These are phyloP conservation scores for Pneumocystis murina DNA, from an alignment of 1,139 yeast genomes.

Conservation along the genomic window DNA sequence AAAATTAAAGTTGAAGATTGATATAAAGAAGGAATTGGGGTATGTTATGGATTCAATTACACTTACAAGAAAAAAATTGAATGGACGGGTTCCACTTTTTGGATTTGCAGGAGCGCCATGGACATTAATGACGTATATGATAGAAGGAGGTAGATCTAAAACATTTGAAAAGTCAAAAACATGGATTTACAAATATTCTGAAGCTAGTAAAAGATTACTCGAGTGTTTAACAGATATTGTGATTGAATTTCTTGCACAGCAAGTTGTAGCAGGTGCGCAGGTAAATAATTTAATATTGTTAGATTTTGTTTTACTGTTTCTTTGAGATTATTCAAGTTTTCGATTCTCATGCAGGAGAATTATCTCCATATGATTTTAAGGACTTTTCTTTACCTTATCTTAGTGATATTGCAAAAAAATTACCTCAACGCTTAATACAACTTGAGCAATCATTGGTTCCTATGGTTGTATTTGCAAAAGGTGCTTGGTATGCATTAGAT, in stretches of 20 bases:
- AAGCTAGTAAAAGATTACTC: constrained; percentile 53
- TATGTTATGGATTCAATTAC: constrained; percentile 94
- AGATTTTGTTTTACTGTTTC: not conserved
- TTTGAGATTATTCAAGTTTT: constrained; percentile 70
- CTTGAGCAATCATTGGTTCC: constrained; percentile 71
- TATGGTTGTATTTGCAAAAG: constrained; percentile 81
- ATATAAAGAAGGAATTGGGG: constrained; percentile 57
- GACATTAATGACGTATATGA: constrained; percentile 92
- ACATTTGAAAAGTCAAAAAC: constrained; percentile 81
- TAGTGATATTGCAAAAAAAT: constrained; percentile 52
- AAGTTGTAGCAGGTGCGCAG: constrained; percentile 95
- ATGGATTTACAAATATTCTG: constrained; percentile 74
- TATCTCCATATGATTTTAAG: constrained; percentile 75
- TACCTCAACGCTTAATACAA: constrained; percentile 57
- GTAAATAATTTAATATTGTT: constrained; percentile 1
- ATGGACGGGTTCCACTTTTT: constrained; percentile 82
- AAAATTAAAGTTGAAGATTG: constrained; percentile 31
- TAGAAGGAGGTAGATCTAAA: constrained; percentile 93
- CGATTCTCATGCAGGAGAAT: constrained; percentile 96
- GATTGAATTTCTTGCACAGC: constrained; percentile 81
- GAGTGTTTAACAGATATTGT: constrained; percentile 79
- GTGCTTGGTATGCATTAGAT: constrained; percentile 94
- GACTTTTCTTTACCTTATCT: constrained; percentile 83
- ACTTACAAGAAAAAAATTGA: constrained; percentile 62
- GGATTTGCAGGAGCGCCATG: constrained; percentile 98